A percentile compares a stretch with the other conserved stretches of the same genome.
These are phyloP conservation scores for Hordeum marinum DNA, from an alignment of 176 grass and related monocot species.

Conservation along the genomic window DNA sequence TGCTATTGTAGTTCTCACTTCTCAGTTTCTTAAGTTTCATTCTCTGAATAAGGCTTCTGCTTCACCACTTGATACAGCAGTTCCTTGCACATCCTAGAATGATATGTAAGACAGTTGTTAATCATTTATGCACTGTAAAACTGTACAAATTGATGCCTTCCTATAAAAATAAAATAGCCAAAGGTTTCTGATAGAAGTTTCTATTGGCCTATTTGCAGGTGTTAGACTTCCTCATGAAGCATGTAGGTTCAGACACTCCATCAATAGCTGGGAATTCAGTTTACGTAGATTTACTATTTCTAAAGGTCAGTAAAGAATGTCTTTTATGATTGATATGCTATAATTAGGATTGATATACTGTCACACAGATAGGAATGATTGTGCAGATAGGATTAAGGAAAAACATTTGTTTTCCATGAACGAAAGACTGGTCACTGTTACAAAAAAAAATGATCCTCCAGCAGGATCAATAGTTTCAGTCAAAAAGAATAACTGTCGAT, in stretches of 20 bases:
- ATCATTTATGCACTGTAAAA: background rate
- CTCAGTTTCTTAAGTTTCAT: background rate
- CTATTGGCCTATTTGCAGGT: constrained; percentile 47
- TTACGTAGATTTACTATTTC: constrained; percentile 68
- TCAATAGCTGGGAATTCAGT: constrained; percentile 87
- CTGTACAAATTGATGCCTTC: background rate
- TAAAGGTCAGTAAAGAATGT: constrained; percentile 54
- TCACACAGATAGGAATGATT: background rate
- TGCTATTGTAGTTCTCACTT: background rate
- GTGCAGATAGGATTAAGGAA: background rate
- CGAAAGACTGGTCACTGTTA: background rate
- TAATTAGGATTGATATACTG: background rate
- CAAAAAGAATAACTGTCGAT: background rate
- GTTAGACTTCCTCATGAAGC: constrained; percentile 63
- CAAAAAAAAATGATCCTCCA: background rate
- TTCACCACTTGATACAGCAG: background rate
- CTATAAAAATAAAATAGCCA: background rate
- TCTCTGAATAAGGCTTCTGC: background rate
- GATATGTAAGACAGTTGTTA: background rate
- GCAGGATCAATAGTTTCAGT: background rate
- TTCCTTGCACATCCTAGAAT: background rate
- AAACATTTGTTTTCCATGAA: background rate
- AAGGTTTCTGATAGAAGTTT: constrained; percentile 8
- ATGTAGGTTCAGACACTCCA: constrained; percentile 50
- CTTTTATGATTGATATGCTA: background rate